Base-by-base conservation (phyloP, 1,139 yeast species). In the Magnusiomyces paraingens region DNA sequence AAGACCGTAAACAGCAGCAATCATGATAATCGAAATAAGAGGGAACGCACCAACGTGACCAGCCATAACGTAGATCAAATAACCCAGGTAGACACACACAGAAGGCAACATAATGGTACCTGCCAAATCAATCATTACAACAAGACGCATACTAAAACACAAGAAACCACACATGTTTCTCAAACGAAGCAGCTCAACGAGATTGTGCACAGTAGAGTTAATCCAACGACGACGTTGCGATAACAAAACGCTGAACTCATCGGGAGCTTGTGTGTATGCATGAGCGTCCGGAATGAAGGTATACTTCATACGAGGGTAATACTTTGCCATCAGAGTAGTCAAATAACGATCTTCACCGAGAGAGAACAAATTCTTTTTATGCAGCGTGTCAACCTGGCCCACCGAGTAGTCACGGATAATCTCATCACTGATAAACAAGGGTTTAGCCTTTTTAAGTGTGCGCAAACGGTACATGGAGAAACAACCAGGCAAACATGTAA, bases 401-500 rank as follows among this genome's bases (percentile, higher is more conserved):
- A 69, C 73, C 14, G 71, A 52, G 52, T 73, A 73, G 18, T 66
- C 70, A 22, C 68, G 67, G 6, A 73, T 68, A 52, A 73, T 64
- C 3, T 74, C 66, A 51, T 70, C 70, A 49, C 73, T 64, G 15
- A 73, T 72, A 56, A 73, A 71, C 49, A 73, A 56, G 1, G 76
- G 76, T 54, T 68, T 65, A 18, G 72, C 73, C 2, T 68, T 61
- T n/a, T 65, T 67, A 4, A 71, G 65, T 35, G 69, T 70, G 52
- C 61, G 70, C 39, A 73, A 55, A 17, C 76, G 63, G 57, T 70
- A 73, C 64, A 73, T 66, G 8, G 72, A 57, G 65, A 73, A 73
- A 61, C 76, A 73, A 39, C 76, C 76, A 3, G 76, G 76, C 43
- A 73, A 62, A 65, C 76, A 73, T 3, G 77, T 73, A 14, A 73